phyloP scores from a whole-genome alignment of 495 filamentous ascomycete genomes.

The Xanthoparmelia taractica region DNA sequence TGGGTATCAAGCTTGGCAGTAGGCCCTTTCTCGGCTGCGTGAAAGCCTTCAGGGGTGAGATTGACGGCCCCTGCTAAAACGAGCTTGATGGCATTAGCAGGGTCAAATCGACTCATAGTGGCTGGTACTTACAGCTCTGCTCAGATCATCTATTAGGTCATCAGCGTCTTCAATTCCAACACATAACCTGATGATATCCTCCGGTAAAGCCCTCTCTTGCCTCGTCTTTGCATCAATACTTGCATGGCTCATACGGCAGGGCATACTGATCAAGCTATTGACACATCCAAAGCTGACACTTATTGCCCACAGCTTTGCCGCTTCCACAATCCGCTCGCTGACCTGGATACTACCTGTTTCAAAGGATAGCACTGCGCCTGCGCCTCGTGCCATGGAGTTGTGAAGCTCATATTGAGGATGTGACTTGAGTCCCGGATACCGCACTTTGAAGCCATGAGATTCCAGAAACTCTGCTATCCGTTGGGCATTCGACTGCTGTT shows the following conservation, averaged over 20 bases:
- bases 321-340: slow-evolving; percentile 89
- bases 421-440: slow-evolving; percentile 85
- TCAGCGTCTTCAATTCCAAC: slow-evolving; percentile 93
- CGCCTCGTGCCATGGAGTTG: slow-evolving; percentile 86
- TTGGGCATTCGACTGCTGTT: slow-evolving; percentile 88
- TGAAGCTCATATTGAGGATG: slow-evolving; percentile 96
- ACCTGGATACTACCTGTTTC: slow-evolving; percentile 80
- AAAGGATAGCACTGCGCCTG: slow-evolving; percentile 89
- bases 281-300: slow-evolving; percentile 96
- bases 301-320: slow-evolving; percentile 85
- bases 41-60: slow-evolving; percentile 69
- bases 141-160: slow-evolving; percentile 90
- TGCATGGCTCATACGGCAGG: slow-evolving; percentile 97
- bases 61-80: slow-evolving; percentile 91
- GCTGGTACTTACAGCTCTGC: slow-evolving; percentile 64
- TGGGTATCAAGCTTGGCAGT: slow-evolving; percentile 22
- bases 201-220: slow-evolving; percentile 80
- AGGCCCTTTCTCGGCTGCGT: slow-evolving; percentile 40
- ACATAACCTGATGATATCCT: slow-evolving; percentile 91
- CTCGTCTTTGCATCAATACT: slow-evolving; percentile 95
- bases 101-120: background rate
- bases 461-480: slow-evolving; percentile 89
- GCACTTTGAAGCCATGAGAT: slow-evolving; percentile 81
- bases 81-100: slow-evolving; percentile 46
- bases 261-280: slow-evolving; percentile 98